phyloP scores from a whole-genome alignment of 768 basidiomycete species.

The Suillus subluteus region DNA sequence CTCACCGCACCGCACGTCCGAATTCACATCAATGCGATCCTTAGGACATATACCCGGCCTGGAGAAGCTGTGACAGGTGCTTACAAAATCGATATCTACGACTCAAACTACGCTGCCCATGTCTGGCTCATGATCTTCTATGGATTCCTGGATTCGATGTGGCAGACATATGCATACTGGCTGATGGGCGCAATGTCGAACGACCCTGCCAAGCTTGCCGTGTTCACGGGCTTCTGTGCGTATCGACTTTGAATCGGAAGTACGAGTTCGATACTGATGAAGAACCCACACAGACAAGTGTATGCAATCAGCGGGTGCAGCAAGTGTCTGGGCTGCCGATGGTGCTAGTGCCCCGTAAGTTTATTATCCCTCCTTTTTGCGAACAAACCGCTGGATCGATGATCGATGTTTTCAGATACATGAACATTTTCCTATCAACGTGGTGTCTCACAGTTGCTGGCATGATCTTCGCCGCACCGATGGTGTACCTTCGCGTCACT shows the following conservation, averaged over 20 bases:
- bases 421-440: conserved; percentile 76
- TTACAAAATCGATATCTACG: conserved; percentile 60
- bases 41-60: conserved; percentile 60
- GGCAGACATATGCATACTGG: conserved; percentile 86
- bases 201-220: conserved; percentile 77
- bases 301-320: conserved; percentile 74
- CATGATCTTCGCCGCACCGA: conserved; percentile 68
- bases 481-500: conserved; percentile 72
- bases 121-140: conserved; percentile 72
- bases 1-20: neutral
- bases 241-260: conserved; percentile 20
- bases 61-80: conserved; percentile 37
- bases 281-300: conserved; percentile 57
- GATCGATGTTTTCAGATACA: conserved; percentile 41
- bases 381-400: neutral
- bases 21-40: neutral
- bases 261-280: conserved; percentile 8
- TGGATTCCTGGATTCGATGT: conserved; percentile 82
- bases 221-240: conserved; percentile 84
- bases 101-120: conserved; percentile 55
- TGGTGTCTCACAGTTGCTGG: conserved; percentile 71
- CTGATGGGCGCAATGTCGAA: conserved; percentile 89
- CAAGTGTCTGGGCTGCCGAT: conserved; percentile 75
- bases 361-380: neutral
- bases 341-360: conserved; percentile 64